phyloP scores from a whole-genome alignment of 2,329 filamentous ascomycete species.

The Corynespora cassiicola region DNA sequence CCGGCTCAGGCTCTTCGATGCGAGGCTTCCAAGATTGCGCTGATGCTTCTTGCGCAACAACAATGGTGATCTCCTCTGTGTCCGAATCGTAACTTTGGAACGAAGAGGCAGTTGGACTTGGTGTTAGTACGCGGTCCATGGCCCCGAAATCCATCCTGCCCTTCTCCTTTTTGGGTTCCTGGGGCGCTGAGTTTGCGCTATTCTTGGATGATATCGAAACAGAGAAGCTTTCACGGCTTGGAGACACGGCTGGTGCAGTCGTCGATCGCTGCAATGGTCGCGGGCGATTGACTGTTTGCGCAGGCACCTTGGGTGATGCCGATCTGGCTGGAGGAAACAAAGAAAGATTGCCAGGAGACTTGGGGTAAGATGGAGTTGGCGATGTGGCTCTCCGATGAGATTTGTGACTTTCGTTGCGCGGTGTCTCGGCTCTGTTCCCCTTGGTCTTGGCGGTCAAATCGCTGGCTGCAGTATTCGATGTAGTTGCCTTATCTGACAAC shows the following conservation, averaged over 20 bases:
- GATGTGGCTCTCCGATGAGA: constrained; percentile 42
- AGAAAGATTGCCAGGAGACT: constrained; percentile 35
- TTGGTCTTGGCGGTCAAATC: too few relatives aligned
- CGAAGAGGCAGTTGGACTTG: constrained; percentile 28
- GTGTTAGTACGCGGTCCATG: constrained; percentile 2
- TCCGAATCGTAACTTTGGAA: constrained; percentile 38
- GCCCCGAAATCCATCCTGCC: constrained; percentile 4
- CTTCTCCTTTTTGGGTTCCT: constrained; percentile 6
- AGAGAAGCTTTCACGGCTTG: constrained; percentile 29
- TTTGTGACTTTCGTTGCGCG: constrained; percentile 22
- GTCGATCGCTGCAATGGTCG: constrained; percentile 33
- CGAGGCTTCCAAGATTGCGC: constrained; percentile 24
- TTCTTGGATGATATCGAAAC: constrained; percentile 11
- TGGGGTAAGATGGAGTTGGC: constrained; percentile 31
- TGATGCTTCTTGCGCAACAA: constrained; percentile 22
- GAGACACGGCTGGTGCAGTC: constrained; percentile 38
- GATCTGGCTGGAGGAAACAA: constrained; percentile 40
- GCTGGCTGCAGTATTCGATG: too few relatives aligned
- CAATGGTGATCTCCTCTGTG: constrained; percentile 34
- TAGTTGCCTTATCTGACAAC: constrained; percentile 40
- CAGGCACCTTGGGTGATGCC: too few relatives aligned
- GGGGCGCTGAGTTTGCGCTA: constrained; percentile 5
- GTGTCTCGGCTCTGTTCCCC: too few relatives aligned
- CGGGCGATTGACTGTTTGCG: constrained; percentile 22
- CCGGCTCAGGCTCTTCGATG: constrained; percentile 33